Base-by-base conservation (phyloP, 192 early-diverging fungal species). In the Coemansia sp. region DNA sequence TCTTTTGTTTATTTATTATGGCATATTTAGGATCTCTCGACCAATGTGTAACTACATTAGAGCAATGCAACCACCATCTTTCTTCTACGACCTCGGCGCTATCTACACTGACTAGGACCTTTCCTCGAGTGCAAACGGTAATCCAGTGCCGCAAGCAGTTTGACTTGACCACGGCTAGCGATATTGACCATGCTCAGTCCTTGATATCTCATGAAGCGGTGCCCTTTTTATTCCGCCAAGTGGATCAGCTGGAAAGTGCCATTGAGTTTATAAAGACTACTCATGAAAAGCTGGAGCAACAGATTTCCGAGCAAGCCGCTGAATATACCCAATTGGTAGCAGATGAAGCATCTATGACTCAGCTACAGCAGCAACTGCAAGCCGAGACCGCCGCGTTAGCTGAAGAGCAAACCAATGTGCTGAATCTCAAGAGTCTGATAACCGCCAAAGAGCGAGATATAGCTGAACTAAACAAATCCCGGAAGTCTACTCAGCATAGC, bases 181-280 rank as follows among this genome's bases (percentile, higher is more conserved):
- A 79, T 52, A 73, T 79, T 15, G 53, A 50, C 65, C 72, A 73
- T 54, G 76, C 76, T 13, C 76, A 79, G 40, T 55, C 30, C 26
- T 52, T 79, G 50, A 73, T 79, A 59, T 79, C 76, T 1, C 68
- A 65, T 40, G 76, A 79, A 33, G 76, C 76, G 0, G 70, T 79
- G 10, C 76, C 76, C 38, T 79, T 79, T 28, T 33, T 79, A 66
- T 79, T 72, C 50, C 65, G 76, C 5, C 76, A 79, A 23, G 76
- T 79, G 7, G 76, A 69, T 53, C 76, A 79, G 30, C 62, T 79
- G 10, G 76, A 79, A 39, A 61, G 47, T 5, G 76, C 70, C 11
- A 69, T 79, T 9, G 70, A 73, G 40, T 57, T 57, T 0, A 79
- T 79, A 8, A 49, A 66, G 18, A 50, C 57, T 1, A 60, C 69